Percentiles rank a stretch among this genome's conserved stretches.
phyloP scores from a whole-genome alignment of 2,329 filamentous ascomycete species.

The Penicillium sumatraense region DNA sequence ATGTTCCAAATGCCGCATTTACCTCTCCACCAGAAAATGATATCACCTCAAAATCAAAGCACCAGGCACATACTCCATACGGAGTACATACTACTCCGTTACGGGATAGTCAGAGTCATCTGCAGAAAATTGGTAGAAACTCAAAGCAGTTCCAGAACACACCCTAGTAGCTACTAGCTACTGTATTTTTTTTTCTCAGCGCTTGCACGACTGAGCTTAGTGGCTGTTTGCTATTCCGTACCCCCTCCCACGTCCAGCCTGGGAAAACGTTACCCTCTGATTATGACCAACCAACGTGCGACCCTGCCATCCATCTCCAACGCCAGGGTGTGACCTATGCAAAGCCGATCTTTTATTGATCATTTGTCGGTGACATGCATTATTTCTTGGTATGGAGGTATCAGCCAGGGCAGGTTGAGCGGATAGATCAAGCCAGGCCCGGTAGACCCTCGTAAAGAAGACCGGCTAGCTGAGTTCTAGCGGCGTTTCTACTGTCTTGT shows the following conservation, averaged over 20 bases:
- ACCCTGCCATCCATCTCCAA: slow-evolving; percentile 15
- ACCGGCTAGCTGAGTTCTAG: background rate
- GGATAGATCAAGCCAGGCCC: background rate
- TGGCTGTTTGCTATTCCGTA: slow-evolving; percentile 4
- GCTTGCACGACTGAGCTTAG: slow-evolving; percentile 16
- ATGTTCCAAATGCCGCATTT: slow-evolving; percentile 16
- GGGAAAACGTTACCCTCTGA: background rate
- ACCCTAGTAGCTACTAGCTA: background rate
- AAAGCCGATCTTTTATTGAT: slow-evolving; percentile 20
- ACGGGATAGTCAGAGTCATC: slow-evolving; percentile 14
- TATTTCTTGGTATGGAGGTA: background rate
- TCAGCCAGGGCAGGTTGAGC: background rate
- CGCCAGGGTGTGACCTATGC: slow-evolving; percentile 20
- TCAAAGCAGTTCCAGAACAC: slow-evolving; percentile 19
- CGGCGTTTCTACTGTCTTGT: background rate
- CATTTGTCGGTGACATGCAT: slow-evolving; percentile 5
- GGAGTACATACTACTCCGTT: too few species aligned
- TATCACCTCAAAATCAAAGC: slow-evolving; percentile 7
- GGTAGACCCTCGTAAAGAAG: background rate
- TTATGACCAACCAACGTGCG: slow-evolving; percentile 13
- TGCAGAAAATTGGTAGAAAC: slow-evolving; percentile 20
- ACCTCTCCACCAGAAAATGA: background rate
- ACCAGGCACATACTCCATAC: background rate
- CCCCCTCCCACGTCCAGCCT: background rate
- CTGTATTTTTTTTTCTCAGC: background rate